Evolutionary conservation across 2,329 filamentous ascomycete species (phyloP), one percentile per base, ranked within the genome.

Genomic region (Hortaea werneckii): DNA sequence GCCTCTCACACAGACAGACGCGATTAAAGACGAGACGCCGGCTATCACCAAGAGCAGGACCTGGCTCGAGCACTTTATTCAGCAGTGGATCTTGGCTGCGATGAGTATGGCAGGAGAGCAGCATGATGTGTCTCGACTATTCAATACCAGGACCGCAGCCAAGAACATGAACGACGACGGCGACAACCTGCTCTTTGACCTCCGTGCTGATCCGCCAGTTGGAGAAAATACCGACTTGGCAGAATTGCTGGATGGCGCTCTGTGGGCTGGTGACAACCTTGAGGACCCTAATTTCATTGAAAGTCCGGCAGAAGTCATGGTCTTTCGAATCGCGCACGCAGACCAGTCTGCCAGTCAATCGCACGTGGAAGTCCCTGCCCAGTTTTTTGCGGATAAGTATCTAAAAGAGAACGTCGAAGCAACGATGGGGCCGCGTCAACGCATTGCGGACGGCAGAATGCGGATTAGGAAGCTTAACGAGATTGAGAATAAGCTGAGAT

Each of bases 381-480:
- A 68, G 1, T 72, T 79, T 55, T 79, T 78, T 51, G 69, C 75
- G 4, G 79, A 82, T 61, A 71, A 78, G 40, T 83, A 82, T 57
- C 64, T 80, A 40, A 67, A 74, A 41, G 65, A 69, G 50, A 76
- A 74, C 48, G 66, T 69, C 45, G 66, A 67, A 1, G 56, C 68
- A 7, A 69, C 74, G 11, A 67, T 67, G 38, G 65, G 68, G 6
- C 69, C 79, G 47, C 71, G 74, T n/a, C 50, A 55, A 26, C 55
- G 68, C 13, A 66, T 66, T 45, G 57, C 56, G 20, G 49, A 62
- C 29, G 59, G 58, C 40, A 62, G 62, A 42, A 44, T 45, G 29
- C 52, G 55, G 1, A 43, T 61, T 30, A 51, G 49, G 10, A 59
- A 57, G 27, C 61, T 72, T 6, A 61, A 65, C 2, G 48, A 52